These are phyloP conservation scores for Tagetes patula DNA, from an alignment of 129 eudicot genomes.

Conservation along the genomic window DNA sequence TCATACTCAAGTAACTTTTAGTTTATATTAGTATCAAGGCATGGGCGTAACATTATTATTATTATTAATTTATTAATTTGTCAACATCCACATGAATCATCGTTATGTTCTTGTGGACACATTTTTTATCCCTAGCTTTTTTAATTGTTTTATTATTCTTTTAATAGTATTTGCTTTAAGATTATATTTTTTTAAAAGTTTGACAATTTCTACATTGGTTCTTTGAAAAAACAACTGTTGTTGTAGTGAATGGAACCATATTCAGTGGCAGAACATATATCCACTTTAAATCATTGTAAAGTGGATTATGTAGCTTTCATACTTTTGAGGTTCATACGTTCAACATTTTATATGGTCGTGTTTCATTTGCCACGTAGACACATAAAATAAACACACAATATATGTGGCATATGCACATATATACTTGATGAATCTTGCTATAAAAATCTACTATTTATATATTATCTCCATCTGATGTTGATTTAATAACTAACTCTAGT, in stretches of 20 bases:
- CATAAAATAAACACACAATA: constrained; percentile 15
- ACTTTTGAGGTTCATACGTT: constrained; percentile 39
- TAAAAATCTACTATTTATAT: constrained; percentile 22
- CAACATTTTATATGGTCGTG: constrained; percentile 23
- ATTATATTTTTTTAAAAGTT: background rate
- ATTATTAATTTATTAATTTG: too few species aligned
- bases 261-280: constrained; percentile 42
- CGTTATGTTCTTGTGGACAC: too few species aligned
- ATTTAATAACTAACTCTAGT: background rate
- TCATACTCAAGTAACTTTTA: too few species aligned
- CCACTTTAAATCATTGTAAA: constrained; percentile 36
- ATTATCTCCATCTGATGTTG: background rate
- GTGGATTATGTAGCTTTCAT: constrained; percentile 27
- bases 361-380: constrained; percentile 29
- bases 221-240: background rate
- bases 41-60: too few species aligned
- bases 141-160: too few species aligned
- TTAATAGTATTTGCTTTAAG: background rate
- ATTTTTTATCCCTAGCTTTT: too few species aligned
- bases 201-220: background rate
- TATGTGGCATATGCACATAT: constrained; percentile 31
- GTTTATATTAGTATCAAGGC: too few species aligned
- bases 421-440: constrained; percentile 27
- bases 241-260: constrained; percentile 37
- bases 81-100: too few species aligned